Conservation (phyloP, 2,329 filamentous ascomycete genomes). For the Ascomycota sp. region DNA sequence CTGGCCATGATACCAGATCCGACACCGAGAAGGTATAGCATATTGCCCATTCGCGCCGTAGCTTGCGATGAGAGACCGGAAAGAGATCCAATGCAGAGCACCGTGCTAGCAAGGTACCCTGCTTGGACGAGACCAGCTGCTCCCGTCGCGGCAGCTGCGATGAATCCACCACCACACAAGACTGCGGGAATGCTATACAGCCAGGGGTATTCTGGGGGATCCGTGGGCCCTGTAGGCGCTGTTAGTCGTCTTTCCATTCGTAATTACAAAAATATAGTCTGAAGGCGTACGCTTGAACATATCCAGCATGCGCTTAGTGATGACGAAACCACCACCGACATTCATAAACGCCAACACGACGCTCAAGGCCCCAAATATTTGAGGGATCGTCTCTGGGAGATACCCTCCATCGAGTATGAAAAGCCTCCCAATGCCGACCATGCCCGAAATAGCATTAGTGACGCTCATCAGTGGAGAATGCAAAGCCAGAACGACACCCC, state of each 20-base stretch:
- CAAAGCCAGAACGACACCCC: constrained; percentile 66
- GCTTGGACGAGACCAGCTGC: constrained; percentile 72
- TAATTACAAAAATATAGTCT: neutral
- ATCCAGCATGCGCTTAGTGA: constrained; percentile 84
- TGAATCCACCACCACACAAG: constrained; percentile 61
- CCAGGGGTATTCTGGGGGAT: constrained; percentile 77
- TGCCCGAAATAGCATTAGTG: constrained; percentile 79
- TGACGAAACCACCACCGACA: constrained; percentile 72
- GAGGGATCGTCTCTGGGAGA: constrained; percentile 57
- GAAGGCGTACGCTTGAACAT: constrained; percentile 54
- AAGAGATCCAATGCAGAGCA: constrained; percentile 70
- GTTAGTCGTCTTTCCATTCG: constrained; percentile 3
- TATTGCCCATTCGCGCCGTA: constrained; percentile 69
- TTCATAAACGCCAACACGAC: constrained; percentile 78
- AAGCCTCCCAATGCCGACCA: constrained; percentile 76
- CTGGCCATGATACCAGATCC: constrained; percentile 67
- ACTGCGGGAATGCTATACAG: constrained; percentile 60
- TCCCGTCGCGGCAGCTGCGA: constrained; percentile 62
- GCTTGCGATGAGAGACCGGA: constrained; percentile 64
- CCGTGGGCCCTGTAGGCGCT: constrained; percentile 39
- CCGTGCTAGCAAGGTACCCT: constrained; percentile 66
- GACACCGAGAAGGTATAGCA: constrained; percentile 73
- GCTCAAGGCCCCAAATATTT: constrained; percentile 56
- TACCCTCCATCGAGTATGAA: constrained; percentile 77
- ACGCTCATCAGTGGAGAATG: constrained; percentile 86